Evolutionary conservation across 202 grass and related monocot genomes (phyloP), one percentile per base, ranked within the genome.

Genomic region (Setaria viridis): DNA sequence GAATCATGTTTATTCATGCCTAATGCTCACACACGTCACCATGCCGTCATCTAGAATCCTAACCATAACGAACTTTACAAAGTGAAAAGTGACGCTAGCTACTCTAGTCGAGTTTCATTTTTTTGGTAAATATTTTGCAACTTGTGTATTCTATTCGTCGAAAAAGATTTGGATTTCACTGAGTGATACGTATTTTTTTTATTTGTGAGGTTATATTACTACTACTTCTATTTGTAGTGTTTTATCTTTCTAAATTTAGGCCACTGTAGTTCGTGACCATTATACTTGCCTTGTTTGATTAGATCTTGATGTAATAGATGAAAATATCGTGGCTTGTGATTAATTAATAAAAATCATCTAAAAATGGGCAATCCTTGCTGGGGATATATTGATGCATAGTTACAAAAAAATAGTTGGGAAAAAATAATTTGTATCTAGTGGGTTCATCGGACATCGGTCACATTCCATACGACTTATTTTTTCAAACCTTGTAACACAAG

Each of bases 401-500:
- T 56, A n/a, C 32, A 39, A 30, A 67, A 67, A 57, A 55, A 21
- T 49, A 62, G 4, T 39, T 56, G 51, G 17, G 20, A 76, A 19
- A 57, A 37, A 0, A 20, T n/a, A 11, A 39, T 17, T 5, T 32
- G 11, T 77, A 25, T 25, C 34, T 59, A 41, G 35, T 43, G 35
- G 11, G 37, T 49, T 41, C 58, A 55, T 79, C 39, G 30, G 67
- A 73, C 81, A 78, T 78, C 41, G 55, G 34, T 65, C 68, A 6
- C 25, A 80, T 65, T 72, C 62, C 72, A 64, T 45, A 75, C 41
- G 77, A 71, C 32, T 37, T 55, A 66, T 46, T 48, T 48, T 47
- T 83, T 86, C 59, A 79, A 83, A 68, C 68, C 88, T 90, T 90
- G 74, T 59, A 60, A 83, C 53, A 74, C 35, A 87, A 90, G 88